Evolutionary conservation across 768 basidiomycete genomes (phyloP).

Genomic region (Rhodotorula kratochvilovae): DNA sequence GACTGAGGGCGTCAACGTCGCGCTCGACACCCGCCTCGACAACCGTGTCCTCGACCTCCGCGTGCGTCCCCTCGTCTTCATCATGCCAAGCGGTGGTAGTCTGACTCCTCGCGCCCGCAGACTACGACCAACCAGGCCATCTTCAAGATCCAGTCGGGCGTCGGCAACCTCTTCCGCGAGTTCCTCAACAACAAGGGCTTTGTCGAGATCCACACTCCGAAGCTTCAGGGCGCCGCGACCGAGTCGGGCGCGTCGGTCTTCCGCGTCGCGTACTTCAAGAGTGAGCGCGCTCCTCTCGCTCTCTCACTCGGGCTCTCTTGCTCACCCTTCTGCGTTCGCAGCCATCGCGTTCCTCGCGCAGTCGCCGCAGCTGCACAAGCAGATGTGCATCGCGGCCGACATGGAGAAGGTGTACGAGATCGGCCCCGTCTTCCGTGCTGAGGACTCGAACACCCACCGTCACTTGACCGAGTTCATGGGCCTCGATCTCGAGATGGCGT

Average conservation of each 20-base stretch:
- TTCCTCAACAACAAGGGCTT: conserved; percentile 71
- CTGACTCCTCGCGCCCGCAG: conserved; percentile 50
- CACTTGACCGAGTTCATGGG: conserved; percentile 98
- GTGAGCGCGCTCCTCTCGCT: conserved; percentile 49
- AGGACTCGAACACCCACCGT: conserved; percentile 93
- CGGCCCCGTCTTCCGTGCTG: conserved; percentile 89
- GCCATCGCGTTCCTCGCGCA: conserved; percentile 90
- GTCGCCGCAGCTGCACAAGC: conserved; percentile 94
- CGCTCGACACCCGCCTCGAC: conserved; percentile 88
- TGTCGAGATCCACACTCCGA: conserved; percentile 94
- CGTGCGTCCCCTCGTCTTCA: conserved; percentile 52
- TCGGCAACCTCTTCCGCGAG: conserved; percentile 80
- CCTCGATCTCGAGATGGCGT: conserved; percentile 97
- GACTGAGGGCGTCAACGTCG: conserved; percentile 58
- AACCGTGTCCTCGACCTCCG: conserved; percentile 90
- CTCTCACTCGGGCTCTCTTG: too few species aligned
- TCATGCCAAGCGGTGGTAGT: neutral
- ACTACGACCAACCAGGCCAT: conserved; percentile 93
- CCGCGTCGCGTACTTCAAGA: conserved; percentile 97
- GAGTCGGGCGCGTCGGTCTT: conserved; percentile 96
- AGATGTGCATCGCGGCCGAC: conserved; percentile 98
- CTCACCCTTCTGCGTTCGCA: conserved; percentile 44
- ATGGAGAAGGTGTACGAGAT: conserved; percentile 98
- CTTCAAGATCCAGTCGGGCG: conserved; percentile 83
- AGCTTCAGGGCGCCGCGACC: conserved; percentile 92